phyloP scores from a whole-genome alignment of 2,329 filamentous ascomycete genomes.

The Tolypocladium capitatum region DNA sequence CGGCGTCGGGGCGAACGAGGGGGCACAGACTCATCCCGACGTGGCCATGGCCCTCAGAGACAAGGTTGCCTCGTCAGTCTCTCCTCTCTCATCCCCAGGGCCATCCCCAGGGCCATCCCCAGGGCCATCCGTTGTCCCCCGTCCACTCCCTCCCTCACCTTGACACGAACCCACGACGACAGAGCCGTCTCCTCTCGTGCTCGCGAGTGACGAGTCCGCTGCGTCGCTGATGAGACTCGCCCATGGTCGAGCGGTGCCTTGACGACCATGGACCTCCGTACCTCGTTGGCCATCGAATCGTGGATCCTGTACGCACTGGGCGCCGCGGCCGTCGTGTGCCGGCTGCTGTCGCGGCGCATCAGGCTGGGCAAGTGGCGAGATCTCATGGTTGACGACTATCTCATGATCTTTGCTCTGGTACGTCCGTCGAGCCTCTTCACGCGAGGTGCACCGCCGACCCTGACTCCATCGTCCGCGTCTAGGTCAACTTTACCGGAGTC shows the following conservation, averaged over 20 bases:
- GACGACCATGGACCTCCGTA: slow-evolving; percentile 12
- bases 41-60: not conserved
- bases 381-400: slow-evolving; percentile 43
- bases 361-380: slow-evolving; percentile 29
- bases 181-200: not conserved
- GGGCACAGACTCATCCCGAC: too few relatives aligned
- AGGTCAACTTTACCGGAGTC: slow-evolving; percentile 19
- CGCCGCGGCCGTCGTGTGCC: slow-evolving; percentile 11
- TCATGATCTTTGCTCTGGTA: slow-evolving; percentile 38
- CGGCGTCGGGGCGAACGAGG: too few relatives aligned
- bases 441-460: not conserved
- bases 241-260: not conserved
- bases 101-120: too few relatives aligned
- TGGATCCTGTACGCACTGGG: slow-evolving; percentile 16
- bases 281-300: slow-evolving; percentile 14
- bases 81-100: too few relatives aligned
- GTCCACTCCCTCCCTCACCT: not conserved
- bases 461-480: too few relatives aligned
- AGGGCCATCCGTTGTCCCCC: too few relatives aligned
- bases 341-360: slow-evolving; percentile 18
- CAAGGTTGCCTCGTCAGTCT: too few relatives aligned
- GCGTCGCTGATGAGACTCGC: not conserved
- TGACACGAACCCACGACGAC: not conserved
- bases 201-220: not conserved
- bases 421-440: slow-evolving; percentile 2